Evolutionary conservation across 495 filamentous ascomycete genomes (phyloP), one percentile per base, ranked within the genome.

Genomic region (Xylaria sp.): DNA sequence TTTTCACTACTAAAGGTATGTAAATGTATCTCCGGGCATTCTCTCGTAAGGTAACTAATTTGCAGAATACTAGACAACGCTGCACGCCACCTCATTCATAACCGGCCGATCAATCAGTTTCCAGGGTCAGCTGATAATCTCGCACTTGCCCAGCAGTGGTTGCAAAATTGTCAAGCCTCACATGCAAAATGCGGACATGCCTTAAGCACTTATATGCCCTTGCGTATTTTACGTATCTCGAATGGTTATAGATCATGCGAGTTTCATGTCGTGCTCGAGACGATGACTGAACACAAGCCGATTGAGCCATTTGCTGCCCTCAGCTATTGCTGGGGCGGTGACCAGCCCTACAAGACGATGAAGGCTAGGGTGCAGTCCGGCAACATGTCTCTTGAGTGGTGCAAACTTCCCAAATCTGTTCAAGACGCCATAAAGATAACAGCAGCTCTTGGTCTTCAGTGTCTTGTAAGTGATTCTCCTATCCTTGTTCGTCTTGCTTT

Each of bases 321-420:
- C 24, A 71, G 67, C 19, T 71, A 75, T 43, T 71, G 73, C 57
- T 75, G 73, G 73, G 73, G 73, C 46, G 73, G 71, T 31, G 62
- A 67, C 9, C 73, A 75, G 50, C 71, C 73, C 8, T 50, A 70
- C 46, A 43, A 72, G 50, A 50, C 72, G 11, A 71, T 57, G 1
- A 59, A 59, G 55, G 55, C 33, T 4, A 29, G 55, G 31, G 43
- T 21, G 8, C 29, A 61, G 14, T 71, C 37, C n/a, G 65, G 29
- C 52, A 41, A 35, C 31, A 48, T 35, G 44, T 17, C 17, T 33
- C 14, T 59, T 33, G 17, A 19, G 12, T 59, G 55, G 55, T 33
- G 31, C 12, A 59, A 35, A 59, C 62, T 75, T n/a, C 71, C 71
- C 3, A 71, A 46, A 40, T 71, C 53, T 37, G 35, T 75, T n/a